These are phyloP conservation scores for Sporothrix globosa DNA, from an alignment of 2,329 filamentous ascomycete species.

Conservation along the genomic window DNA sequence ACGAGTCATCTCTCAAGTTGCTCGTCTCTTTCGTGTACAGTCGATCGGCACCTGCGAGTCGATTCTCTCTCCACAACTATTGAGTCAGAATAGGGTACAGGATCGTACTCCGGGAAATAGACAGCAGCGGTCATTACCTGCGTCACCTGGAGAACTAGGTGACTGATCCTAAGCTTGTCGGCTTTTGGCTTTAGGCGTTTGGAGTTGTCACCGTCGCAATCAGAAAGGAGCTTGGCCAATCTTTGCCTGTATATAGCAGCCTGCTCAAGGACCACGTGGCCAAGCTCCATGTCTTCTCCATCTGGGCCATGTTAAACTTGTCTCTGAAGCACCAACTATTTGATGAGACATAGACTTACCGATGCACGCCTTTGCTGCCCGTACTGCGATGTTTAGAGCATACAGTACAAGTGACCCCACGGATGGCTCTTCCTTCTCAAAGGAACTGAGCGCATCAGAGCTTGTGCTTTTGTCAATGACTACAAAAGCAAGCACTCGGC, in stretches of 20 bases:
- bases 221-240: slow-evolving; percentile 42
- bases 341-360: slow-evolving; percentile 44
- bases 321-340: background rate
- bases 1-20: slow-evolving; percentile 42
- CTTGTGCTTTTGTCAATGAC: slow-evolving; percentile 56
- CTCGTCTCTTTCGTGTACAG: slow-evolving; percentile 64
- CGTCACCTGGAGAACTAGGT: slow-evolving; percentile 65
- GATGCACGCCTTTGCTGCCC: slow-evolving; percentile 58
- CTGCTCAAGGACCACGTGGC: slow-evolving; percentile 64
- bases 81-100: background rate
- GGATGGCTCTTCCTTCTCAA: background rate
- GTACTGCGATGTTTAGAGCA: slow-evolving; percentile 24
- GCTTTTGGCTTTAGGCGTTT: slow-evolving; percentile 27
- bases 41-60: slow-evolving; percentile 76
- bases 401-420: background rate
- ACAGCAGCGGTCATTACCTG: slow-evolving; percentile 57
- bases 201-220: slow-evolving; percentile 39
- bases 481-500: slow-evolving; percentile 64
- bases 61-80: slow-evolving; percentile 71
- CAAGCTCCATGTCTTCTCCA: slow-evolving; percentile 59
- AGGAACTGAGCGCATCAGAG: background rate
- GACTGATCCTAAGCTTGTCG: slow-evolving; percentile 59
- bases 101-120: background rate
- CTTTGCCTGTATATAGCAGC: slow-evolving; percentile 56
- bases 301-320: slow-evolving; percentile 44